These are phyloP conservation scores for Penicillium sumatraense DNA, from an alignment of 2,329 filamentous ascomycete genomes.

Conservation along the genomic window DNA sequence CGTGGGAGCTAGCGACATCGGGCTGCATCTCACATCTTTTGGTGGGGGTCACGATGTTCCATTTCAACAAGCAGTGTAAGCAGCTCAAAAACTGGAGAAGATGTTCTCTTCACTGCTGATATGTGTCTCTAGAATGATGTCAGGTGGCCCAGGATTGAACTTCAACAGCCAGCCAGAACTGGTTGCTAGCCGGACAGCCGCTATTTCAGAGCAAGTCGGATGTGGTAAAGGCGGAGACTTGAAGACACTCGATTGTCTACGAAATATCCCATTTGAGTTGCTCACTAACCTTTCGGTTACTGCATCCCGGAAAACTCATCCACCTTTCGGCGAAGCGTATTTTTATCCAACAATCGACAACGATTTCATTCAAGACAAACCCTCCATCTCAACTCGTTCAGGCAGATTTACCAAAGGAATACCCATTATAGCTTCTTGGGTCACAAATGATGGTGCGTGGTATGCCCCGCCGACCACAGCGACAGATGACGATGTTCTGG, in stretches of 20 bases:
- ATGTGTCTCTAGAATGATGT: conserved; percentile 32
- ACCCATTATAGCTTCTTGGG: conserved; percentile 22
- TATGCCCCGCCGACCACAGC: conserved; percentile 15
- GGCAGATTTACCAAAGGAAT: conserved; percentile 28
- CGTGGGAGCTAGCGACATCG: conserved; percentile 34
- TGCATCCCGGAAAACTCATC: conserved; percentile 23
- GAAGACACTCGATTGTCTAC: conserved; percentile 28
- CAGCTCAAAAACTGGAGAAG: no score
- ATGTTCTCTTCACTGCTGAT: not conserved
- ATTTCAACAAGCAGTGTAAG: conserved; percentile 36
- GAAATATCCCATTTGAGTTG: conserved; percentile 9
- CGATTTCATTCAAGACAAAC: conserved; percentile 30
- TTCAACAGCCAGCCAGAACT: conserved; percentile 33
- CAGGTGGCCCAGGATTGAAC: conserved; percentile 32
- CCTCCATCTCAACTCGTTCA: conserved; percentile 29
- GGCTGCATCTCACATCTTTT: conserved; percentile 32
- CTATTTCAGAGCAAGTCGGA: conserved; percentile 21
- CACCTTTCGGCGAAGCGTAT: conserved; percentile 23
- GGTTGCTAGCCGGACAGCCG: conserved; percentile 28
- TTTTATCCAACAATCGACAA: conserved; percentile 30
- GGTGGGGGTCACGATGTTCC: conserved; percentile 28
- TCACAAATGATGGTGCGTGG: conserved; percentile 26
- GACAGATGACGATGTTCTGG: conserved; percentile 22
- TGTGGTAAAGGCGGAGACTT: conserved; percentile 11
- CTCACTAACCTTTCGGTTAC: conserved; percentile 33